phyloP scores from a whole-genome alignment of 179 eudicot species.

The Gypsophila paniculata region DNA sequence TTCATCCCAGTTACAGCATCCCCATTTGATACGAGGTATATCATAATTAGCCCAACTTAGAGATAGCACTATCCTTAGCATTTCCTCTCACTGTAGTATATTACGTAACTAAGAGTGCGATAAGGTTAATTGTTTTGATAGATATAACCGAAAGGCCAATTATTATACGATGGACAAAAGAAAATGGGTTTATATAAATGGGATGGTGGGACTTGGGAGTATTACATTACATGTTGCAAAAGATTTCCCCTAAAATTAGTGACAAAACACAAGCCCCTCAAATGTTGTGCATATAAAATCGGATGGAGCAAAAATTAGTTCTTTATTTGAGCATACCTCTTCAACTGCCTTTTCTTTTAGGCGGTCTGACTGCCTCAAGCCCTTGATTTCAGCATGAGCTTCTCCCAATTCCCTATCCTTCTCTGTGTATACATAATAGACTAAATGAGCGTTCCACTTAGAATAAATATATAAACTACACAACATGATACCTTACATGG shows the following conservation, averaged over 20 bases:
- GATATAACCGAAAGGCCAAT: neutral
- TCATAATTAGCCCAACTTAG: too few relatives aligned
- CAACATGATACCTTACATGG: neutral
- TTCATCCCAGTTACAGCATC: neutral
- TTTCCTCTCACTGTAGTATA: too few relatives aligned
- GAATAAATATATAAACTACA: neutral
- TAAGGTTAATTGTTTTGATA: too few relatives aligned
- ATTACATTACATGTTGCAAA: neutral
- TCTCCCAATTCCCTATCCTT: constrained; percentile 82
- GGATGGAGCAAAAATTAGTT: neutral
- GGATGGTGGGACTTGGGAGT: too few relatives aligned
- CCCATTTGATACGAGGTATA: too few relatives aligned
- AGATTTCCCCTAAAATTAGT: neutral
- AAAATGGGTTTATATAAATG: neutral
- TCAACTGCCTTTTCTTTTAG: constrained; percentile 85
- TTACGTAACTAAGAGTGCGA: too few relatives aligned
- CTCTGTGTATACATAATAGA: constrained; percentile 40
- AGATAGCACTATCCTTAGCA: too few relatives aligned
- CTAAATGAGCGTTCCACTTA: neutral
- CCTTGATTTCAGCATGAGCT: constrained; percentile 81
- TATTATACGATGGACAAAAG: neutral
- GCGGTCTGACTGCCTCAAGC: constrained; percentile 72
- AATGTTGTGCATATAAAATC: neutral
- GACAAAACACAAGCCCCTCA: neutral
- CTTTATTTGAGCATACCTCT: constrained; percentile 47